Conservation (phyloP, 2,329 filamentous ascomycete species). For the Talaromyces sp. region DNA sequence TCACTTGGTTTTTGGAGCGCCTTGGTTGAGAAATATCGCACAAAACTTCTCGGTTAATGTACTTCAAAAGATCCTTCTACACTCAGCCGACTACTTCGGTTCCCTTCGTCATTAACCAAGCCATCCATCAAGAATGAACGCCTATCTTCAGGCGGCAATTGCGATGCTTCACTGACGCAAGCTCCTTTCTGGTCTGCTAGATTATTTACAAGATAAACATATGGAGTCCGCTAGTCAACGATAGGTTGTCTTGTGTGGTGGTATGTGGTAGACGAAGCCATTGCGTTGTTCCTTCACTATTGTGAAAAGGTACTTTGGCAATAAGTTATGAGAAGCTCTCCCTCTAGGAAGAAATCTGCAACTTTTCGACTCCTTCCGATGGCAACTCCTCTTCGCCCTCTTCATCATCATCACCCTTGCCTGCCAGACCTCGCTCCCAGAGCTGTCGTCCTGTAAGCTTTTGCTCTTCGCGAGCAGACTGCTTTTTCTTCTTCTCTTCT, state of each 20-base stretch:
- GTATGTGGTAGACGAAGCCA: conserved; percentile 3
- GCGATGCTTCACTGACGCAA: background rate
- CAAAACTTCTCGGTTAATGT: background rate
- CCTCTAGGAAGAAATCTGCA: conserved; percentile 60
- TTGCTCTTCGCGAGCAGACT: conserved; percentile 58
- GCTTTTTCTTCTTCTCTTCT: conserved; percentile 74
- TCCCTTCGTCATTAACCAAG: too few species aligned
- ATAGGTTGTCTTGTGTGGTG: background rate
- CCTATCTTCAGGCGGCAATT: background rate
- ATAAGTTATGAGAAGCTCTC: background rate
- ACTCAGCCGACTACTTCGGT: background rate
- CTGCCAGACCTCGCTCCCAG: conserved; percentile 69
- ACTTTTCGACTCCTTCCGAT: conserved; percentile 56
- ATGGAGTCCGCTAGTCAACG: background rate
- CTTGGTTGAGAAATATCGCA: background rate
- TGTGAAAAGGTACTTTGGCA: too few species aligned
- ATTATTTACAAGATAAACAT: background rate
- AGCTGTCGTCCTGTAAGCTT: conserved; percentile 69
- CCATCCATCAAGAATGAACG: too few species aligned
- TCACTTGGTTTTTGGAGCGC: background rate
- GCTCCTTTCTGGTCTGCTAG: background rate
- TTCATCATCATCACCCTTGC: conserved; percentile 61
- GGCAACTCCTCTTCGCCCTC: conserved; percentile 61
- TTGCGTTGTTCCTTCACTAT: conserved; percentile 16
- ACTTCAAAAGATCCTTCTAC: background rate